phyloP scores from a whole-genome alignment of 1,284 basidiomycete species.

The Agroathelia rolfsii region DNA sequence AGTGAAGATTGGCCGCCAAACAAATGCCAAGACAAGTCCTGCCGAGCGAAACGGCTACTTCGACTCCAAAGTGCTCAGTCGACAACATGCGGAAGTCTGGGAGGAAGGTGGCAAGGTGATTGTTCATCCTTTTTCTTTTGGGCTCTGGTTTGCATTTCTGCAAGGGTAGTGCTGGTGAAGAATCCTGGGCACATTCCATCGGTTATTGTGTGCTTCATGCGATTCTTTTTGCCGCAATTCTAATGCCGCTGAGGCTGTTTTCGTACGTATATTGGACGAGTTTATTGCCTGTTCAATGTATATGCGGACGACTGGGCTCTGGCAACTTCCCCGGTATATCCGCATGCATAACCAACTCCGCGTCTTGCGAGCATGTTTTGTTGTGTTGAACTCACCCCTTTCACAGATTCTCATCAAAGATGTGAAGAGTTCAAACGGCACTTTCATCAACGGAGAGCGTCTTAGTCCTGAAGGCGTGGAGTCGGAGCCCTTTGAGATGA shows the following conservation, averaged over 20 bases:
- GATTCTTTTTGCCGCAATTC: no score
- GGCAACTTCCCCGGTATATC: not conserved
- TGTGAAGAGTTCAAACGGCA: constrained; percentile 96
- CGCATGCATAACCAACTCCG: not conserved
- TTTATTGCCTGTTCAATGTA: no score
- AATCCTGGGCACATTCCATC: no score
- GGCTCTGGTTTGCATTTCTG: no score
- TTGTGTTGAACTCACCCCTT: no score
- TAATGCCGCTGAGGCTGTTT: no score
- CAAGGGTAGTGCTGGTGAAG: not conserved
- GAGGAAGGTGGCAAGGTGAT: constrained; percentile 79
- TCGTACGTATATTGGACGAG: no score
- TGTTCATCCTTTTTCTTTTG: constrained; percentile 6
- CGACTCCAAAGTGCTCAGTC: constrained; percentile 91
- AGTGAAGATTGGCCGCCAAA: constrained; percentile 97
- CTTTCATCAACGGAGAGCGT: constrained; percentile 94
- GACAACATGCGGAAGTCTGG: constrained; percentile 98
- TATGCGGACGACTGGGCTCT: not conserved
- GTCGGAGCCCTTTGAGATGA: constrained; percentile 89
- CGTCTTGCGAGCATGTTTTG: no score
- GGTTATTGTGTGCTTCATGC: no score
- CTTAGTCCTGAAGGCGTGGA: constrained; percentile 87
- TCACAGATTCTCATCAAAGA: constrained; percentile 93
- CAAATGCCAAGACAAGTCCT: constrained; percentile 92
- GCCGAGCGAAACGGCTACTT: constrained; percentile 95